Percentiles rank a stretch among this genome's conserved stretches.
phyloP scores from a whole-genome alignment of 805 yeast species.

The Komagataella phaffii region DNA sequence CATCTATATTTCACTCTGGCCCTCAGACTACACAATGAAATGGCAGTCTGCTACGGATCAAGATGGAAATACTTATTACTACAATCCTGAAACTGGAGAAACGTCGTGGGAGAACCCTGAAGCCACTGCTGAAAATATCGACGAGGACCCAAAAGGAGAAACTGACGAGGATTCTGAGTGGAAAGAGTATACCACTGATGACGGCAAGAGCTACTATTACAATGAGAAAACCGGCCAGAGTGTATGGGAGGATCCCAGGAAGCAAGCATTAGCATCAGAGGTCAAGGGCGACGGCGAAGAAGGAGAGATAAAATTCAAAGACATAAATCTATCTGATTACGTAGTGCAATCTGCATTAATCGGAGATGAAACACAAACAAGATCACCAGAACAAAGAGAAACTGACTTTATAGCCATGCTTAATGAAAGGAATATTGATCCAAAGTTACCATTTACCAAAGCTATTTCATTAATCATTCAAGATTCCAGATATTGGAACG shows the following conservation, averaged over 20 bases:
- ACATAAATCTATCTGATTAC: neutral
- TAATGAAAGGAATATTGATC: slow-evolving; percentile 41
- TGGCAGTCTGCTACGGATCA: slow-evolving; percentile 62
- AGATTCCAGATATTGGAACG: slow-evolving; percentile 56
- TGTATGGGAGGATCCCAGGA: slow-evolving; percentile 64
- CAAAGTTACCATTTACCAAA: slow-evolving; percentile 61
- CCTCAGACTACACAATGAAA: slow-evolving; percentile 5
- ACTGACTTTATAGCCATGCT: slow-evolving; percentile 36
- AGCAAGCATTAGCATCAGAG: slow-evolving; percentile 10
- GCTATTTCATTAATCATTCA: slow-evolving; percentile 45
- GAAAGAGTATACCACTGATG: slow-evolving; percentile 34
- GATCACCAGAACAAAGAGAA: neutral
- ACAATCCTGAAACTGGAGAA: slow-evolving; percentile 46
- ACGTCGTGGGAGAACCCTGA: slow-evolving; percentile 79
- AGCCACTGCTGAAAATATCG: slow-evolving; percentile 16
- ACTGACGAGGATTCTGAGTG: slow-evolving; percentile 38
- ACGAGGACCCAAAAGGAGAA: slow-evolving; percentile 22
- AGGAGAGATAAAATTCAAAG: slow-evolving; percentile 13
- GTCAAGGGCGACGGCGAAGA: neutral
- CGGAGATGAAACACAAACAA: neutral
- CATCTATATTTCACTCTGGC: neutral
- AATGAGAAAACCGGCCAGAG: slow-evolving; percentile 51
- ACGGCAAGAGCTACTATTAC: slow-evolving; percentile 53
- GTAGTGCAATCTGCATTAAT: neutral
- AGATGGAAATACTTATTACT: slow-evolving; percentile 62